Evolutionary conservation across 208 protist genomes (phyloP).

Genomic region (Acanthamoeba royreba): DNA sequence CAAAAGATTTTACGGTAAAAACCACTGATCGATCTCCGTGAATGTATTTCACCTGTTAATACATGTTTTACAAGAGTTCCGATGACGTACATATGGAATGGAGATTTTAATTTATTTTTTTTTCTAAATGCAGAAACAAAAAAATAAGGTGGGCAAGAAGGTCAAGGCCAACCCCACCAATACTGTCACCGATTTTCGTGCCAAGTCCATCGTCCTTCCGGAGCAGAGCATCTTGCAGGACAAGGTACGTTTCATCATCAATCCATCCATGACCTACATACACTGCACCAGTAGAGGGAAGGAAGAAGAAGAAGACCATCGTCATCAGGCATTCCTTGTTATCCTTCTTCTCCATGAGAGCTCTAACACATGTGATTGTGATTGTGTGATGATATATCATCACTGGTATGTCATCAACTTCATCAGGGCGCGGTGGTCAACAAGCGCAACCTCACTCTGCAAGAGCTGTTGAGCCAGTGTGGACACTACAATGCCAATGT

Average conservation of each 20-base stretch:
- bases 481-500: slow-evolving; percentile 32
- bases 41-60: not conserved
- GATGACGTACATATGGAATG: not conserved
- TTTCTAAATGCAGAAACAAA: slow-evolving; percentile 4
- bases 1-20: not conserved
- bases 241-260: not conserved
- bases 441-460: slow-evolving; percentile 25
- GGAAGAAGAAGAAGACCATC: too few relatives aligned
- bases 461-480: not conserved
- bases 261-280: too few relatives aligned
- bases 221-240: slow-evolving; percentile 25
- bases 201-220: not conserved
- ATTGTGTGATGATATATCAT: too few relatives aligned
- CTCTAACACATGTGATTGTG: not conserved
- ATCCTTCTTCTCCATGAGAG: too few relatives aligned
- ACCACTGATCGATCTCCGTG: too few relatives aligned
- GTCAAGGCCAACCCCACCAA: not conserved
- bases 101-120: not conserved
- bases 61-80: too few relatives aligned
- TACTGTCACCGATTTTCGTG: not conserved
- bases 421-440: slow-evolving; percentile 1
- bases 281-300: too few relatives aligned
- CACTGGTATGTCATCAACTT: too few relatives aligned
- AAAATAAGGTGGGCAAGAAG: slow-evolving; percentile 10
- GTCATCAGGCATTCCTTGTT: not conserved